Evolutionary conservation across 495 filamentous ascomycete genomes (phyloP).

Genomic region (Xanthoparmelia taractica): DNA sequence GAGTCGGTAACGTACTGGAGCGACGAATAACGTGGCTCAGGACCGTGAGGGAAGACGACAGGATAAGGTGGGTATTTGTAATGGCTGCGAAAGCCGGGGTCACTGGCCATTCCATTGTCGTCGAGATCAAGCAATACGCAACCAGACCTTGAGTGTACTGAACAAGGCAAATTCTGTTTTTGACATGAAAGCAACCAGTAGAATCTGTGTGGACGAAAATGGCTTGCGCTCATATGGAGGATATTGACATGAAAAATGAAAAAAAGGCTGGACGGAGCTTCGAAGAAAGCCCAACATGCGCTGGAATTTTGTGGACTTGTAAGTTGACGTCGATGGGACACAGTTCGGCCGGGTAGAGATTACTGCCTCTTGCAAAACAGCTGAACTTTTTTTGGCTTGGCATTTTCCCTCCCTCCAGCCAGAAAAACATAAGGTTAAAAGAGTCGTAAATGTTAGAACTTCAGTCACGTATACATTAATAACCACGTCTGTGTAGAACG

Average conservation of each 20-base stretch:
- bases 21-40: neutral
- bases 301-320: no score
- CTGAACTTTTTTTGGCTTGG: no score
- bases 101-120: neutral
- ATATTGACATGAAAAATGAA: neutral
- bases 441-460: no score
- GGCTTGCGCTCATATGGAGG: neutral
- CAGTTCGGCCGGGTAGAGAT: no score
- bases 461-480: no score
- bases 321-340: neutral
- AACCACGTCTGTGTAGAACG: no score
- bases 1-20: neutral
- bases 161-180: neutral
- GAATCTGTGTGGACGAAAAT: neutral
- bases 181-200: neutral
- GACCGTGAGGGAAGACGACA: neutral
- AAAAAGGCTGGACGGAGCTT: neutral
- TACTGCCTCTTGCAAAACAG: no score
- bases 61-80: neutral
- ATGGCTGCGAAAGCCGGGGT: neutral
- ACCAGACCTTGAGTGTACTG: neutral
- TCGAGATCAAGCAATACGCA: neutral
- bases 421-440: no score
- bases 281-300: neutral
- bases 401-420: no score